A percentile compares a stretch with the other conserved stretches of the same genome.
These are phyloP conservation scores for Ochromonadaceae sp. DNA, from an alignment of 352 stramenopile species.

Conservation along the genomic window DNA sequence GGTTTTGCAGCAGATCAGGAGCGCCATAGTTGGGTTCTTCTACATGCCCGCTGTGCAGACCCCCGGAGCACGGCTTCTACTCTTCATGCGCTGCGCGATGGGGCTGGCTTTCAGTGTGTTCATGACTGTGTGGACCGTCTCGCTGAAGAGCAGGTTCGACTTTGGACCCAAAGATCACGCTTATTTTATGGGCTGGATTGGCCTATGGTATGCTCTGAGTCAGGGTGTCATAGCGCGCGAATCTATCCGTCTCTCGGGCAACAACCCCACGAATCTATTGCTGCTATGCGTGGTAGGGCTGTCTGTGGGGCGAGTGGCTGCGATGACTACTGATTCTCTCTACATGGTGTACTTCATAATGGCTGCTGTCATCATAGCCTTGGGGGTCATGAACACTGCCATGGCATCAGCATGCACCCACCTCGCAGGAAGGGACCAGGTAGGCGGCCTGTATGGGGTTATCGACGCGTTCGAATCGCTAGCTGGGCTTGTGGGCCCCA, in stretches of 20 bases:
- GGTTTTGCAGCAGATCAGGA: too few species aligned
- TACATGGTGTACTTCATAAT: slow-evolving; percentile 1
- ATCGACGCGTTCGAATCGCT: neutral
- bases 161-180: neutral
- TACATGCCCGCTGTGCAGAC: neutral
- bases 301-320: neutral
- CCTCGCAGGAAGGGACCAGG: neutral
- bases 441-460: neutral
- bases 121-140: neutral
- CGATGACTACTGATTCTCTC: neutral
- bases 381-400: neutral
- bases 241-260: neutral
- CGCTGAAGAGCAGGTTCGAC: neutral
- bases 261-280: neutral
- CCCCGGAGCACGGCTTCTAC: neutral
- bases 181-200: slow-evolving; percentile 12
- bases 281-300: neutral
- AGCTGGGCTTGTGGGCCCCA: slow-evolving; percentile 1
- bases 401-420: neutral
- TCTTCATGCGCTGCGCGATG: neutral
- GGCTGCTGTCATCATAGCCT: neutral
- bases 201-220: neutral
- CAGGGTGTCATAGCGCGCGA: neutral
- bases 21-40: neutral
- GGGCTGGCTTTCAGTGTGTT: neutral